Base-by-base conservation (phyloP, 73 alveolate genomes). In the Paramecium primaurelia region DNA sequence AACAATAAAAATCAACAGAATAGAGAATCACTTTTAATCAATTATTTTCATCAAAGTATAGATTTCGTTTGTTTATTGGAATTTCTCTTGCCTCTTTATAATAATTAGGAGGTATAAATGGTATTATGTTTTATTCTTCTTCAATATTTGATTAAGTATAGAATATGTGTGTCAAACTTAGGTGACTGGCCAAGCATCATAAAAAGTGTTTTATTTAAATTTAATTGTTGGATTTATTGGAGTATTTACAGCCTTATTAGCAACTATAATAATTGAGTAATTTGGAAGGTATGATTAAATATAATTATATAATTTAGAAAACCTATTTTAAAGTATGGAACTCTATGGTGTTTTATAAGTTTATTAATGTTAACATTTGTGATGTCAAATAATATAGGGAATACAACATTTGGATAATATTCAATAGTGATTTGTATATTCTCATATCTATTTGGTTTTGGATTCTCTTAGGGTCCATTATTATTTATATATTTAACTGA, bases 101-200 rank as follows among this genome's bases (percentile, higher is more conserved):
- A 49, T 16, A 80, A 28, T 47, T 80, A 14, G 91, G 91, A 45
- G 91, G 91, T 3, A 80, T 80, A 80, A 80, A 80, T 49, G 91
- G 77, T 25, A 80, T 80, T 11, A 80, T 80, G 75, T 80, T 80
- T 16, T 80, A 80, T 80, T 80, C 91, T 20, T 80, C 91, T 45
- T 40, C 75, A 40, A 80, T 80, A 9, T 80, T 80, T 25, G 71
- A 40, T 80, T 22, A 45, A 20, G 91, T 73, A 73, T 68, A 68
- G 40, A 37, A 25, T 30, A 30, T 36, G 26, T 16, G 9, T 30
- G n/a, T 37, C 25, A 2, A 73, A 36, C 7, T 71, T 36, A 73
- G 87, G 59, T 80, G 14, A 80, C 91, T 18, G 75, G 75, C 1
- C 77, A 80, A 38, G 91, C 49, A 1, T 14, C 44, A 1, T 6